Evolutionary conservation across 768 basidiomycete genomes (phyloP), one percentile per base, ranked within the genome.

Genomic region (Fomitopsis pulvina): DNA sequence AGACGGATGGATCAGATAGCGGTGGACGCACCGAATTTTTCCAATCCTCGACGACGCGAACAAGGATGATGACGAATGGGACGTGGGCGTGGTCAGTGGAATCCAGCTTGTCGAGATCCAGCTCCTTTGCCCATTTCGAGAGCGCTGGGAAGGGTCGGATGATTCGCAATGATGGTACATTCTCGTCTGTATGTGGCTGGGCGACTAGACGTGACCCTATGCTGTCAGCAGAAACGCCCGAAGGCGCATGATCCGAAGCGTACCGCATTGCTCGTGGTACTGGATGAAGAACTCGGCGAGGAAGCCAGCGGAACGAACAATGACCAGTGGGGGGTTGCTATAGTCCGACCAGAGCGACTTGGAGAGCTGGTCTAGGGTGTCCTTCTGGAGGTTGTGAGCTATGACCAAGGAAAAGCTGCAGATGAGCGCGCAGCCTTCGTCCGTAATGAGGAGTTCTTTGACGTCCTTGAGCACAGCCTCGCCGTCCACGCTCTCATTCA

Each of bases 111-210:
- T 76, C 76, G 51, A 93, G 77, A 55, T 96, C 83, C 44, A 95
- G 71, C 0, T 77, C 73, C 12, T 76, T 62, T 0, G 92, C 81
- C 64, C 88, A 83, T 45, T 86, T 75, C 48, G 85, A 74, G 5
- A 99, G 79, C 0, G 80, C 77, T 0, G 88, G 84, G 74, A 97
- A 97, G 0, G 96, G 86, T 52, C 82, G 79, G 68, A 94, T 90
- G 57, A 99, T 83, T 34, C 92, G 85, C 2, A 98, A 74, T 6
- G 79, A 90, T 22, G 77, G 84, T 14, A 75, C 68, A 18, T 70
- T 80, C 57, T 92, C 89, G 48, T 56, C 58, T 1, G 59, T 58
- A 34, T 58, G 57, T 0, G 91, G 48, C 38, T 58, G 54, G 4
- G 57, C 49, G 4, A 58, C 57, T 58, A 12, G 14, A 5, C 5